Evolutionary conservation across 306 rosid species (phyloP), one percentile per base, ranked within the genome.

Genomic region (Glycine tomentella): DNA sequence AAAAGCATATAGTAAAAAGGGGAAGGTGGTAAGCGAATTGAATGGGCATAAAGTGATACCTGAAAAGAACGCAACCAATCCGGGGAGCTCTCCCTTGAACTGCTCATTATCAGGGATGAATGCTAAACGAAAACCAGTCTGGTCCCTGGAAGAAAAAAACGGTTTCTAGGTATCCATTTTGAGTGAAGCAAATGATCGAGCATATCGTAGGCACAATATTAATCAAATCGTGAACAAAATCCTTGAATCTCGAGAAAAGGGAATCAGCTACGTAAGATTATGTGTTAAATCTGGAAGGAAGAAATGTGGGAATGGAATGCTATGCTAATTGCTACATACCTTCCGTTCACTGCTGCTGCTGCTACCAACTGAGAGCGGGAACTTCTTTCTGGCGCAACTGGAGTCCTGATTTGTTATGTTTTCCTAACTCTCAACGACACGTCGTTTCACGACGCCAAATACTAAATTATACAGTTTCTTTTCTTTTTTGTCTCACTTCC

Each of bases 21-120:
- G 44, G n/a, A 58, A 67, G 34, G 33, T 11, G 36, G 64, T 56
- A 13, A 75, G 44, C n/a, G 17, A 67, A 75, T 7, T 17, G 67
- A 69, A 82, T 76, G 16, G 42, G 61, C 33, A 42, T 67, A 34
- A 6, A 56, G n/a, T 9, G 12, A 62, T 79, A 92, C 98, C 93
- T 88, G 84, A 84, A 82, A 95, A 74, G 91, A 77, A 55, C 90
- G 98, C 86, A 95, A 83, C 98, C 98, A 92, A 74, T 93, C 97
- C 1, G 99, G 97, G 42, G 99, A 95, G 33, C 85, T 83, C 74
- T 95, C 99, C 80, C 99, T 84, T 34, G 97, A 88, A 70, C 71
- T 68, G 91, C 90, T 87, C 99, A 95, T 91, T 76, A 52, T 68
- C 10, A 42, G 76, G 42, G 52, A 73, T 62, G 72, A 56, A 34